Evolutionary conservation across 768 basidiomycete species (phyloP), one percentile per base, ranked within the genome.

Genomic region (Leccinum uliginosum): DNA sequence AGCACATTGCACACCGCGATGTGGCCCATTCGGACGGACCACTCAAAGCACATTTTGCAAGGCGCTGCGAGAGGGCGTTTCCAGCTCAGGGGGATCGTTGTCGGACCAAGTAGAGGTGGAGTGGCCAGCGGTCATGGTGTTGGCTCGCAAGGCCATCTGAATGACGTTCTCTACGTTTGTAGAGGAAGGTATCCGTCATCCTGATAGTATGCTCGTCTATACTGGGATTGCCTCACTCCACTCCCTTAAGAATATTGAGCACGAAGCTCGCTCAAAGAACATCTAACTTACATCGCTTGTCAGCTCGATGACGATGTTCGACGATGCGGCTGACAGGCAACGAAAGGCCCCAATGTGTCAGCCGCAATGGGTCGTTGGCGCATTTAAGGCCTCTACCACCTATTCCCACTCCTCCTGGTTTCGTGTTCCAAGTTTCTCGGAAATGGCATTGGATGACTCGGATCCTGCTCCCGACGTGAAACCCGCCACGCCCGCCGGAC

Each of bases 1-100:
- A 89, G 86, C 62, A 74, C 88, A 2, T 71, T 90, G 50, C 83
- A 87, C 58, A 82, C 80, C 12, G 80, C 29, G 87, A 91, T 63
- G 57, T 53, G 12, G 61, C 66, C 44, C 67, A 73, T 24, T 59
- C 67, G 0, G 83, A 83, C 21, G 86, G 86, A 1, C 84, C 87
- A 66, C 79, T 92, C 43, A 81, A 84, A 9, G 73, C 80, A 59
- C 74, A 15, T 86, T 89, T 62, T 82, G 83, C 81, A 78, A 79
- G 59, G 70, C 75, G 50, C 63, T 89, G 50, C 74, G 79, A 59
- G 74, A 76, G 46, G 77, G 67, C 0, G 75, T 65, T 9, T 70
- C 65, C 49, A 66, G 67, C 44, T 61, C 50, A 38, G 62, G 55
- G 24, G 62, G 65, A 26, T 27, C 8, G 10, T n/a, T 49, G 19